Evolutionary conservation across 192 early-diverging fungal genomes (phyloP).

Genomic region (Mortierella claussenii): DNA sequence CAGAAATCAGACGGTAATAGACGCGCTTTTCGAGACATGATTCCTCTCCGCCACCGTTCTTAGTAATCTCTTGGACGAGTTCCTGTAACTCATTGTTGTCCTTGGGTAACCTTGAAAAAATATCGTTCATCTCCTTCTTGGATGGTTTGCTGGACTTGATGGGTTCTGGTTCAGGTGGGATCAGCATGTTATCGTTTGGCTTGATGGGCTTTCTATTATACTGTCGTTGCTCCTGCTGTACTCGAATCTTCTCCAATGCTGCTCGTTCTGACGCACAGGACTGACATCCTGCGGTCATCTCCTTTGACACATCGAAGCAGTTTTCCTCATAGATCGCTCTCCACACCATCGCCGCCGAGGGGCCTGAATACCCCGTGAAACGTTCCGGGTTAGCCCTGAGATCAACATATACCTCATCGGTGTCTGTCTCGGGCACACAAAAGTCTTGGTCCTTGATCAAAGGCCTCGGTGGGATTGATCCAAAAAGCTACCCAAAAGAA

Average conservation of each 20-base stretch:
- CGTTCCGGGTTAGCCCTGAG: conserved; percentile 94
- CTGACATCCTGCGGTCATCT: conserved; percentile 61
- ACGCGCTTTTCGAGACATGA: conserved; percentile 86
- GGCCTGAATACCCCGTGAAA: conserved; percentile 96
- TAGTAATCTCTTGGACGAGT: conserved; percentile 29
- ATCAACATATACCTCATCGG: conserved; percentile 88
- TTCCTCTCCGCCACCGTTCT: conserved; percentile 54
- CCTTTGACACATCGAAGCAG: conserved; percentile 84
- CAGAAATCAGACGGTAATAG: conserved; percentile 79
- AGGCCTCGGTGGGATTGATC: conserved; percentile 43
- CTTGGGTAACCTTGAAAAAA: conserved; percentile 30
- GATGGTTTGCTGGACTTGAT: conserved; percentile 23
- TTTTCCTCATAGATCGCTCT: conserved; percentile 97
- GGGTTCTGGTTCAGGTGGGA: conserved; percentile 44
- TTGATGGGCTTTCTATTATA: neutral
- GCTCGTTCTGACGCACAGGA: conserved; percentile 29
- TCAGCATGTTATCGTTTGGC: conserved; percentile 17
- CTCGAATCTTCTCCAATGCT: conserved; percentile 7
- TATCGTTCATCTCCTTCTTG: conserved; percentile 35
- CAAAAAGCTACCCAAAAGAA: conserved; percentile 50
- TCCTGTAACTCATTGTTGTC: conserved; percentile 33
- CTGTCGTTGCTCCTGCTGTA: conserved; percentile 1
- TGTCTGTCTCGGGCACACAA: conserved; percentile 61
- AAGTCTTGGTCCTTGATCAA: conserved; percentile 81
- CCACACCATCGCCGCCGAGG: conserved; percentile 91